Conservation (phyloP, 257 asterid genomes). For the Przewalskia tangutica region DNA sequence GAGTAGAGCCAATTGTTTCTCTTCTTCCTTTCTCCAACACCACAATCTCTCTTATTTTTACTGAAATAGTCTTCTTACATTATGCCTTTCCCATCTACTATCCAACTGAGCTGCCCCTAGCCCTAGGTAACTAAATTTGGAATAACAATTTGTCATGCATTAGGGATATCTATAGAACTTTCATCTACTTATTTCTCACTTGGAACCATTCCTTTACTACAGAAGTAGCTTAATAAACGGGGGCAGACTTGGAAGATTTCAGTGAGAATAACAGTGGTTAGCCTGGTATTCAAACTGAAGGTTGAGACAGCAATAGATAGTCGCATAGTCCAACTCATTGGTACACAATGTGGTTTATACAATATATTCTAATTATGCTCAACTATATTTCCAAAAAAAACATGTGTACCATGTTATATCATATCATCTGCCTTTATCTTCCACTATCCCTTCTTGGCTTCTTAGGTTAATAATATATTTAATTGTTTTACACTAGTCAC, state of each 20-base stretch:
- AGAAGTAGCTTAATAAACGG: background rate
- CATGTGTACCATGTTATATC: background rate
- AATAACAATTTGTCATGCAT: background rate
- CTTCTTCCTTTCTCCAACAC: background rate
- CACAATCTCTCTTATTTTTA: background rate
- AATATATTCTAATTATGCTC: background rate
- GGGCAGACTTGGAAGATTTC: background rate
- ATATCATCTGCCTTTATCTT: background rate
- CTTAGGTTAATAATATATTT: background rate
- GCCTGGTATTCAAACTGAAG: background rate
- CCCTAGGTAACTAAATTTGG: background rate
- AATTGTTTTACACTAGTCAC: background rate
- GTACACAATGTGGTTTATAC: background rate
- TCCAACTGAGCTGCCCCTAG: background rate
- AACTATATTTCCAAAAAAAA: background rate
- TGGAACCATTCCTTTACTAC: background rate
- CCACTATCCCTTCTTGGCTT: background rate
- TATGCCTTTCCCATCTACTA: background rate
- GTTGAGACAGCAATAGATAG: background rate
- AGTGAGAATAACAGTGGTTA: background rate
- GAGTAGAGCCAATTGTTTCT: background rate
- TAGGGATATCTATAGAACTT: background rate
- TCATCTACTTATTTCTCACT: background rate
- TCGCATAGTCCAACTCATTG: background rate
- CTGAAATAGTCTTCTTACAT: background rate